phyloP scores from a whole-genome alignment of 2,329 filamentous ascomycete genomes.

The Onygena corvina region DNA sequence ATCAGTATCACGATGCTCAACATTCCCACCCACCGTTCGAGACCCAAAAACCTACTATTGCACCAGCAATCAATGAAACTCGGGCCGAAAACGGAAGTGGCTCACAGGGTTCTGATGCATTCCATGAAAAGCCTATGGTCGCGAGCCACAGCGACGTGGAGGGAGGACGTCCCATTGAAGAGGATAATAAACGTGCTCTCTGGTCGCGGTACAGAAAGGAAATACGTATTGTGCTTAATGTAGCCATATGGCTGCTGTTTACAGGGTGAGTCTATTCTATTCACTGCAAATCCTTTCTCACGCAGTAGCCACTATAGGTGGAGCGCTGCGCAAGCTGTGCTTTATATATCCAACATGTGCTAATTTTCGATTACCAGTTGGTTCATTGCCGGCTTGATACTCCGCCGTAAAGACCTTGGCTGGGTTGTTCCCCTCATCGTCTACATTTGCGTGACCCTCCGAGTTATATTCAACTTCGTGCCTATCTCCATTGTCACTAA shows the following conservation, averaged over 20 bases:
- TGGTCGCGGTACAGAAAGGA: slow-evolving; percentile 10
- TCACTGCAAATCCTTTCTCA: too few species aligned
- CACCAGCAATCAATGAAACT: not conserved
- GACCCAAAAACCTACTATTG: not conserved
- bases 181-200: not conserved
- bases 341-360: not conserved
- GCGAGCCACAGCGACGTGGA: not conserved
- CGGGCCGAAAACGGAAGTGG: not conserved
- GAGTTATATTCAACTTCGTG: slow-evolving; percentile 62
- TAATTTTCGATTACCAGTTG: slow-evolving; percentile 37
- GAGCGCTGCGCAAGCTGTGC: not conserved
- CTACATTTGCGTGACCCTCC: slow-evolving; percentile 61
- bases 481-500: slow-evolving; percentile 54
- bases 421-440: slow-evolving; percentile 79
- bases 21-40: not conserved
- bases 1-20: slow-evolving; percentile 11
- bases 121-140: not conserved
- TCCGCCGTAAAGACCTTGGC: slow-evolving; percentile 60
- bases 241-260: slow-evolving; percentile 39
- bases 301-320: too few species aligned
- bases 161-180: not conserved
- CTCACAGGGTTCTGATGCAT: not conserved
- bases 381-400: slow-evolving; percentile 64
- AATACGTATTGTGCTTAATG: slow-evolving; percentile 34
- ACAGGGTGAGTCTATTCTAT: slow-evolving; percentile 38